Base-by-base conservation (phyloP, 2,329 filamentous ascomycete genomes). In the Verticillium nubilum region DNA sequence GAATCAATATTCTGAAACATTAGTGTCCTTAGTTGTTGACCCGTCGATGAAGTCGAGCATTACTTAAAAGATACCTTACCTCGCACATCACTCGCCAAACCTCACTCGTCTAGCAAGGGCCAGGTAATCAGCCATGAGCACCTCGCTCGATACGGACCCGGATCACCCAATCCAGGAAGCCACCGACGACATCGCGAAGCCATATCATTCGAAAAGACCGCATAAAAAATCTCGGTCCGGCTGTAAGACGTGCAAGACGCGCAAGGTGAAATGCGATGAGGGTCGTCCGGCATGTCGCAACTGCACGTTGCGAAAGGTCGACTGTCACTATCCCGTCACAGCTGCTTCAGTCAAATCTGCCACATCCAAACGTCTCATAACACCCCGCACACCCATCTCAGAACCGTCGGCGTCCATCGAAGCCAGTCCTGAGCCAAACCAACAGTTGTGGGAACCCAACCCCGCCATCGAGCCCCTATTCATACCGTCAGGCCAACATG, bases 261-360 rank as follows among this genome's bases (percentile, higher is more conserved):
- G 82, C 58, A 83, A 81, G 68, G 79, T 82, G 58, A 84, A 82
- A 69, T 84, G 82, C 69, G 78, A 82, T 61, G 81, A 85, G 66
- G 72, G 65, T 5, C 76, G 74, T 28, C 83, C 83, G 0, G 66
- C 72, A 2, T 85, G 82, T 65, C 75, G 76, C 47, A 73, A 76
- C 29, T 85, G 83, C 67, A 74, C 69, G 50, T 68, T 80, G 61
- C 76, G 82, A 60, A 76, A 74, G 59, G 77, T 78, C 58, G 68
- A 71, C 2, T 86, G 82, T 66, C 67, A 78, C 57, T 85, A 84
- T 65, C 72, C 73, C 56, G 64, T 59, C 28, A 58, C 66, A 17
- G 54, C 64, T 53, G 56, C 59, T 55, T 47, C 42, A 9, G 42
- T 19, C 42, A 47, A 47, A 5, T 54, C 59, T 26, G 37, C 61